Conservation (phyloP, 371 early-diverging fungal species). For the Pancytospora epiphaga region DNA sequence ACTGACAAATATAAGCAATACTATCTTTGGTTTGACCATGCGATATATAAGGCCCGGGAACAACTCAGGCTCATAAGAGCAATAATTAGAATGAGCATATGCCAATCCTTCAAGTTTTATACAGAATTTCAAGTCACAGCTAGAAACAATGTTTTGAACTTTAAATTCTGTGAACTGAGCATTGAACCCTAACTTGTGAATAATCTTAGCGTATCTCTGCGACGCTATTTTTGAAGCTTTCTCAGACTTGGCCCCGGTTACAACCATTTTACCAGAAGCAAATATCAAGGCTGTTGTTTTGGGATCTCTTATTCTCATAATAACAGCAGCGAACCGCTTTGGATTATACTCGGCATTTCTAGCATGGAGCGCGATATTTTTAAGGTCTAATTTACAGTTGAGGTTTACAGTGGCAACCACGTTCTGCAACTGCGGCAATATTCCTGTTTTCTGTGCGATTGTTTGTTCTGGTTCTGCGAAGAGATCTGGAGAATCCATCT, state of each 20-base stretch:
- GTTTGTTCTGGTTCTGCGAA: background rate
- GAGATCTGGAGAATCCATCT: slow-evolving; percentile 24
- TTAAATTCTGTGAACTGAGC: slow-evolving; percentile 97
- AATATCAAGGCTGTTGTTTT: slow-evolving; percentile 99
- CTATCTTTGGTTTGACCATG: slow-evolving; percentile 99
- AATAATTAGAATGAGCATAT: slow-evolving; percentile 87
- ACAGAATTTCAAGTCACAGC: slow-evolving; percentile 96
- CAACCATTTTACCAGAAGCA: slow-evolving; percentile 97
- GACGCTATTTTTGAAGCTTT: slow-evolving; percentile 91
- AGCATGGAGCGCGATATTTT: slow-evolving; percentile 96
- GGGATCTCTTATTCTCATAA: slow-evolving; percentile 95
- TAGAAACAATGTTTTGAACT: slow-evolving; percentile 99
- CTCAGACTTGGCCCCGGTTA: slow-evolving; percentile 62
- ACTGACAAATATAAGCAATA: slow-evolving; percentile 94
- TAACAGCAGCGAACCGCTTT: slow-evolving; percentile 99
- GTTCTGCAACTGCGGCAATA: slow-evolving; percentile 65
- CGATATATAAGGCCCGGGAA: slow-evolving; percentile 99
- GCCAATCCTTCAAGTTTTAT: slow-evolving; percentile 96
- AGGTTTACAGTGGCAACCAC: slow-evolving; percentile 99
- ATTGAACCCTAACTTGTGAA: slow-evolving; percentile 93
- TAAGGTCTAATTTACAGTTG: slow-evolving; percentile 92
- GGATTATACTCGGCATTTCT: slow-evolving; percentile 99
- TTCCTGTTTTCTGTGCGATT: slow-evolving; percentile 34
- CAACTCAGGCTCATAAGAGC: slow-evolving; percentile 96
- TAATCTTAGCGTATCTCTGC: slow-evolving; percentile 95